Base-by-base conservation (phyloP, 2,329 filamentous ascomycete species). In the Dothistroma septosporum region DNA sequence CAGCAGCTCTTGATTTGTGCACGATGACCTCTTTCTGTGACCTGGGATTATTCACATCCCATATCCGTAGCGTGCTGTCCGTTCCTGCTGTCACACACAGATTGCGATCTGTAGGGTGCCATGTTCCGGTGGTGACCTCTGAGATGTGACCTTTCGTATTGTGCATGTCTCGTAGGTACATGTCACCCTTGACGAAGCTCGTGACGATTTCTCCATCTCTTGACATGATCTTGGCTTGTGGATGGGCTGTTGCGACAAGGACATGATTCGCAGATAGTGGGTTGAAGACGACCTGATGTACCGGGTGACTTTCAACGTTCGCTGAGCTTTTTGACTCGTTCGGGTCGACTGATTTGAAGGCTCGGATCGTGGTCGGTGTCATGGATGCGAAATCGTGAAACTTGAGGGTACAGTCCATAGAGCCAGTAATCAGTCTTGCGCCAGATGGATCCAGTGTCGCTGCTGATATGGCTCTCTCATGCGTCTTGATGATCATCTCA, bases 131-230 rank as follows among this genome's bases (percentile, higher is more conserved):
- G 3, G 91, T 92, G 46, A 97, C 85, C 76, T 97, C 94, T 4
- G 92, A 92, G 56, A 97, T 87, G 76, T 99, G 94, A 1, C 94
- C 94, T 74, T 97, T 97, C 4, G 94, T 99, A 74, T 97, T 92
- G 76, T 97, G 86, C 89, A 97, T 95, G 74, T 99, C 94, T 58
- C 93, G 85, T 66, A 99, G 78, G 71, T 99, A 99, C 92, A 97
- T 97, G 74, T 99, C 94, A 50, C 94, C 94, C 77, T 99, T 99
- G 68, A 92, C 88, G 66, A 96, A 97, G 72, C 97, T 92, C 0
- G 88, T 88, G 53, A 95, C 70, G 8, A 89, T 82, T 49, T 95
- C 91, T 44, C 94, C 94, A 77, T 99, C 93, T 70, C 94, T 87
- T 69, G 86, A 90, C 74, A 97, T 82, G 24, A 99, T 87, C 74